Conservation (phyloP, 1,139 yeast genomes). For the Saccharomycopsis hybrid region DNA sequence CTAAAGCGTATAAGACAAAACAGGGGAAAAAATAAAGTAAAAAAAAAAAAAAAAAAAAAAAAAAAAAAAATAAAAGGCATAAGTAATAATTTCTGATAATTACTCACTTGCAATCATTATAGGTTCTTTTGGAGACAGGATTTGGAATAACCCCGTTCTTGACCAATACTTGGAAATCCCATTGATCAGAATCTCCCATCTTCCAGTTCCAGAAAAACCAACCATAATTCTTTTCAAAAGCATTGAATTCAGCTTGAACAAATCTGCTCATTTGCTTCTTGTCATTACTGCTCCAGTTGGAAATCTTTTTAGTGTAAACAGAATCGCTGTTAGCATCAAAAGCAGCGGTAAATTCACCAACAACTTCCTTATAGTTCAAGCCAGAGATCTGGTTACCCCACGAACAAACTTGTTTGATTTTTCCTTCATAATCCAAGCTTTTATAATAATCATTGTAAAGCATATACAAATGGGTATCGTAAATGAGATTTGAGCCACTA, state of each 20-base stretch:
- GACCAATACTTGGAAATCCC: constrained; percentile 68
- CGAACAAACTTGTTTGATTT: constrained; percentile 54
- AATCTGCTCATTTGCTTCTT: constrained; percentile 55
- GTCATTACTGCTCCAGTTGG: constrained; percentile 54
- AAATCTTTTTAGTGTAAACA: constrained; percentile 39
- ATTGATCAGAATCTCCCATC: constrained; percentile 76
- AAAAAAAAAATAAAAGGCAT: background rate
- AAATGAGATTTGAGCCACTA: constrained; percentile 56
- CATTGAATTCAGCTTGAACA: constrained; percentile 86
- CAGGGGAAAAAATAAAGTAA: too few relatives aligned
- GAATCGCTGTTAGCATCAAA: constrained; percentile 76
- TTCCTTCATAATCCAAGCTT: constrained; percentile 40
- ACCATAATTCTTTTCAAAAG: constrained; percentile 63
- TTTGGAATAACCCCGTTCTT: constrained; percentile 65
- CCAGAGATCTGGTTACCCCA: constrained; percentile 46
- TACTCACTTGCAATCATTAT: constrained; percentile 23
- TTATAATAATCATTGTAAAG: constrained; percentile 51
- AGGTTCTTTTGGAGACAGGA: constrained; percentile 56
- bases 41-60: too few relatives aligned
- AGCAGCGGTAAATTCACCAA: constrained; percentile 93
- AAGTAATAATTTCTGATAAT: background rate
- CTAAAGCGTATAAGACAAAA: too few relatives aligned
- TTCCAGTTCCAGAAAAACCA: constrained; percentile 95
- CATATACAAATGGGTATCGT: constrained; percentile 90
- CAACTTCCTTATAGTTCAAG: constrained; percentile 67